Evolutionary conservation across 1,139 yeast genomes (phyloP).

Genomic region (Scheffersomyces illinoinensis): DNA sequence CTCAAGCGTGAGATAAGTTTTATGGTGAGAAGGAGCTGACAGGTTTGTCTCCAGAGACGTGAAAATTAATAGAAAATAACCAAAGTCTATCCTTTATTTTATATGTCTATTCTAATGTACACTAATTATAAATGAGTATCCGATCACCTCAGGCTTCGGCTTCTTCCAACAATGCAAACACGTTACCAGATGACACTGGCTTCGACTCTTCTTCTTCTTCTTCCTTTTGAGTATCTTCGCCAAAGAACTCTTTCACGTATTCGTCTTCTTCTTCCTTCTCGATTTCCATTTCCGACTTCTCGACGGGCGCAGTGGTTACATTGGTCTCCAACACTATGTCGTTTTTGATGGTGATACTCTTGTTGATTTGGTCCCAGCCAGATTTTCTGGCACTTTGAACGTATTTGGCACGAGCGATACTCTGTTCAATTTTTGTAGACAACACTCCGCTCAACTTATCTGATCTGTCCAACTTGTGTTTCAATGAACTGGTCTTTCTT

Average conservation of each 20-base stretch:
- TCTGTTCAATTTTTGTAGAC: constrained; percentile 61
- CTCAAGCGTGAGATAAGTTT: no score
- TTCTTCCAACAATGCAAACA: constrained; percentile 51
- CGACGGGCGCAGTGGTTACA: constrained; percentile 7
- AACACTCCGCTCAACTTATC: constrained; percentile 56
- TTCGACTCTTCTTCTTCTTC: constrained; percentile 16
- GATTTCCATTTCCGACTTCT: constrained; percentile 18
- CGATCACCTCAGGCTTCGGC: constrained; percentile 41
- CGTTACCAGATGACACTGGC: constrained; percentile 26
- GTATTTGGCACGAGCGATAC: constrained; percentile 61
- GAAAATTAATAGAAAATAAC: no score
- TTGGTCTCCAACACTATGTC: constrained; percentile 10
- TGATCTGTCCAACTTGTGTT: constrained; percentile 48
- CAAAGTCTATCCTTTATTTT: not conserved
- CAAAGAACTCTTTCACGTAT: constrained; percentile 36
- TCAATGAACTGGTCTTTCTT: constrained; percentile 35
- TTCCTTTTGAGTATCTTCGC: constrained; percentile 16
- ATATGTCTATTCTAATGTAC: not conserved
- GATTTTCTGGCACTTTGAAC: constrained; percentile 65
- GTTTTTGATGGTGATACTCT: constrained; percentile 36
- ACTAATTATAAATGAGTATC: not conserved
- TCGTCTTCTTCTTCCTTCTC: constrained; percentile 29
- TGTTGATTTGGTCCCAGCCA: constrained; percentile 72
- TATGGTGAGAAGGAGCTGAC: no score
- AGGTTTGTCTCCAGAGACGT: no score